Conservation (phyloP, 352 stramenopile genomes). For the Globisporangium nagaii region DNA sequence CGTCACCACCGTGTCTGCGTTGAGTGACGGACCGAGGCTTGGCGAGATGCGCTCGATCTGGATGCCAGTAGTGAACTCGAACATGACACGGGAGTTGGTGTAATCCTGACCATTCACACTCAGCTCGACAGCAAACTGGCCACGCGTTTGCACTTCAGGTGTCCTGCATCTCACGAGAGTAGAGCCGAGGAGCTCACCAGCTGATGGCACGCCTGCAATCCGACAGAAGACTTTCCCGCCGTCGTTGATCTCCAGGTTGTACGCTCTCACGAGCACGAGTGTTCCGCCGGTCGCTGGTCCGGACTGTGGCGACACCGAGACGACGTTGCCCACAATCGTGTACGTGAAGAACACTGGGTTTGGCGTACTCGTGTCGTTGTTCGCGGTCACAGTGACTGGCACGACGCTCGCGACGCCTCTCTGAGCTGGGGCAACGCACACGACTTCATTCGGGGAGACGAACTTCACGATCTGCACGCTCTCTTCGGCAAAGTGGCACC, state of each 20-base stretch:
- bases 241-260: conserved; percentile 50
- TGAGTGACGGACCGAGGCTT: conserved; percentile 42
- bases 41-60: conserved; percentile 43
- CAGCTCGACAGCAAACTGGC: conserved; percentile 40
- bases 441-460: conserved; percentile 62
- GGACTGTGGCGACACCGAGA: conserved; percentile 46
- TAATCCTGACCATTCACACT: conserved; percentile 56
- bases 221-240: conserved; percentile 28
- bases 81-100: conserved; percentile 29
- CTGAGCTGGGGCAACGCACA: conserved; percentile 59
- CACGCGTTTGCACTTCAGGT: conserved; percentile 18
- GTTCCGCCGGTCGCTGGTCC: conserved; percentile 53
- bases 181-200: conserved; percentile 20
- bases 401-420: conserved; percentile 32
- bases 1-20: conserved; percentile 53
- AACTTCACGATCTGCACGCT: conserved; percentile 47
- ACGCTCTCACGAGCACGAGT: conserved; percentile 43
- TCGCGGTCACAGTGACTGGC: conserved; percentile 52
- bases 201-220: conserved; percentile 25
- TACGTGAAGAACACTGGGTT: conserved; percentile 84
- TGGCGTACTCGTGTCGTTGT: conserved; percentile 52
- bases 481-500: conserved; percentile 78
- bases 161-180: conserved; percentile 50
- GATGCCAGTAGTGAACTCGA: conserved; percentile 44
- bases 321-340: conserved; percentile 36